Base-by-base conservation (phyloP, 75 land plant genomes). In the Azolla pinnata region DNA sequence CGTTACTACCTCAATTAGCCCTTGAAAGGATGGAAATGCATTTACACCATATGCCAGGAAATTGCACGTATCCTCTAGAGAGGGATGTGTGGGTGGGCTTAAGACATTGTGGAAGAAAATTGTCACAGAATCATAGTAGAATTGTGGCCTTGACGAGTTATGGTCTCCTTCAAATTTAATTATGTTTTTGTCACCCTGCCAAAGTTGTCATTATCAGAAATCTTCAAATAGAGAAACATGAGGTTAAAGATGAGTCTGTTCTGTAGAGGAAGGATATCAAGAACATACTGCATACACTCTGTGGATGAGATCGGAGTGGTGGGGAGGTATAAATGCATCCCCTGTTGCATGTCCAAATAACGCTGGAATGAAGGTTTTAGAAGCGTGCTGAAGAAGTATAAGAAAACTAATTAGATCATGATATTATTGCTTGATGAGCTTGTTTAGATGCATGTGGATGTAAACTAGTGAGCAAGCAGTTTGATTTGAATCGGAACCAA, bases 161-260 rank as follows among this genome's bases (percentile, higher is more conserved):
- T 88, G 93, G 55, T 88, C 93, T 27, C 93, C 93, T 23, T 88
- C 93, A 77, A 88, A 88, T 59, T 77, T 88, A 40, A 88, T 88
- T 20, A 88, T 85, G 65, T 88, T 88, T 64, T 88, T 88, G 67
- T 88, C 93, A 25, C 93, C 93, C 93, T 88, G 75, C 55, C 56
- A 67, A 26, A 48, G 3, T 20, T n/a, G n/a, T n/a, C n/a, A n/a
- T n/a, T n/a, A n/a, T n/a, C n/a, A n/a, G n/a, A n/a, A n/a, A n/a
- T n/a, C n/a, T n/a, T n/a, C n/a, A n/a, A n/a, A n/a, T n/a, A n/a
- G n/a, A n/a, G n/a, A n/a, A n/a, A n/a, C n/a, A n/a, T n/a, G n/a
- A n/a, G n/a, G n/a, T n/a, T n/a, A n/a, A n/a, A n/a, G n/a, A n/a
- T n/a, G n/a, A n/a, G n/a, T n/a, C n/a, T n/a, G 2, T 4, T 17